Evolutionary conservation across 768 basidiomycete species (phyloP).

Genomic region (Rhodotorula graminis): DNA sequence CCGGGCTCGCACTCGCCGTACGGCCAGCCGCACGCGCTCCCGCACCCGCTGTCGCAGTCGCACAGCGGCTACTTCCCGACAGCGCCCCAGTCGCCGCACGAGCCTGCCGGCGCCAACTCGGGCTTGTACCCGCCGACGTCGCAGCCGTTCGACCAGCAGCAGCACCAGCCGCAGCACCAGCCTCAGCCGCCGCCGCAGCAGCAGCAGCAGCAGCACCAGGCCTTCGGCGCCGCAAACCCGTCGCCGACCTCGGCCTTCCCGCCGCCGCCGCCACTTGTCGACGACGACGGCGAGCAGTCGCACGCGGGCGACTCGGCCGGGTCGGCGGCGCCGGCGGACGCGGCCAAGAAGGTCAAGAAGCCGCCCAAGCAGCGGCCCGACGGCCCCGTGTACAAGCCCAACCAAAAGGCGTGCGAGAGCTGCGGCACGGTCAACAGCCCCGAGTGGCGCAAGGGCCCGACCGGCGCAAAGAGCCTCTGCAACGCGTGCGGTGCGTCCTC

Average conservation of each 20-base stretch:
- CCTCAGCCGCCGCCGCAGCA: not conserved
- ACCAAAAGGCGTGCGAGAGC: slow-evolving; percentile 30
- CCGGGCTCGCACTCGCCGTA: not conserved
- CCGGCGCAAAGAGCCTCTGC: slow-evolving; percentile 33
- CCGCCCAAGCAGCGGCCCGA: slow-evolving; percentile 24
- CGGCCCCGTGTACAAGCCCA: slow-evolving; percentile 31
- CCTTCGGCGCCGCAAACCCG: no score
- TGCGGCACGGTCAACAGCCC: slow-evolving; percentile 34
- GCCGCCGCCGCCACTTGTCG: no score
- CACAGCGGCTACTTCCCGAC: not conserved
- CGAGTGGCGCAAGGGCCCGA: slow-evolving; percentile 42
- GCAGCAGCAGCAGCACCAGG: not conserved
- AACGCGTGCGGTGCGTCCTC: slow-evolving; percentile 33
- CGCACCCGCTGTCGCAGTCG: slow-evolving; percentile 13
- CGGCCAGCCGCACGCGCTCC: not conserved
- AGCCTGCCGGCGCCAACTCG: not conserved
- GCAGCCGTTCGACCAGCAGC: not conserved
- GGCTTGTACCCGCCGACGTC: not conserved
- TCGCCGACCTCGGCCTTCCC: not conserved
- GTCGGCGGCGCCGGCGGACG: not conserved
- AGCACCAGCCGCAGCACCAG: not conserved
- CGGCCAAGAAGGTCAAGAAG: slow-evolving; percentile 7
- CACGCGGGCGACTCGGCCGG: not conserved
- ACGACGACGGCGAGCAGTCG: no score
- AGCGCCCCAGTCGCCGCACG: not conserved